Percentiles rank a stretch among this genome's conserved stretches.
These are phyloP conservation scores for Coemansia sp. DNA, from an alignment of 192 early-diverging fungal genomes.

Conservation along the genomic window DNA sequence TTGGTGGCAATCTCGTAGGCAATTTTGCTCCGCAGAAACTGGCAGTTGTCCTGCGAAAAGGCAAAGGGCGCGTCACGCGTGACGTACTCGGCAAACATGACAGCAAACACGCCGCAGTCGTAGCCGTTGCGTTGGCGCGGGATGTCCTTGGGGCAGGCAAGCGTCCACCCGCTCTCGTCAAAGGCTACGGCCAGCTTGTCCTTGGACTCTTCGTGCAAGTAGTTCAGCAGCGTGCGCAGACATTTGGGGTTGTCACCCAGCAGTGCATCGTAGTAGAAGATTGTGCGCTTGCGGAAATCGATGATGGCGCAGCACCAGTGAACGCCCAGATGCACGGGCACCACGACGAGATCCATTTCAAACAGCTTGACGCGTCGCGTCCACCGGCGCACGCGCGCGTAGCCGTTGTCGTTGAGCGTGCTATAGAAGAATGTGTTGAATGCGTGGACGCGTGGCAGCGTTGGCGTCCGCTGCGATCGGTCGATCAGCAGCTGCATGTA, in stretches of 20 bases:
- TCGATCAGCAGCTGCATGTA: constrained; percentile 76
- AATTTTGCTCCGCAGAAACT: constrained; percentile 65
- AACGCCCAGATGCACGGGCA: constrained; percentile 78
- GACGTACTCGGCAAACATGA: constrained; percentile 77
- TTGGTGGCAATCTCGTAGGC: constrained; percentile 67
- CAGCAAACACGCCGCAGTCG: constrained; percentile 95
- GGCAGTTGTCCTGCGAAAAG: constrained; percentile 74
- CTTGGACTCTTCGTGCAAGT: constrained; percentile 64
- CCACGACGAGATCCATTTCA: constrained; percentile 66
- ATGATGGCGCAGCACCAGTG: constrained; percentile 74
- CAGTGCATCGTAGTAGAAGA: constrained; percentile 85
- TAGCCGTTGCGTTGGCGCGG: constrained; percentile 83
- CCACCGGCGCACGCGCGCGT: constrained; percentile 72
- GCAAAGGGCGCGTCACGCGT: constrained; percentile 58
- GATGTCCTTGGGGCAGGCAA: constrained; percentile 64
- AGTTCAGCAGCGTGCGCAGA: constrained; percentile 53
- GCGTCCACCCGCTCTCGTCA: constrained; percentile 64
- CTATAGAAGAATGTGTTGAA: constrained; percentile 93
- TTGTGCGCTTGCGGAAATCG: constrained; percentile 56
- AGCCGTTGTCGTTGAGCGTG: constrained; percentile 65
- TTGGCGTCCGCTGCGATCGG: constrained; percentile 49
- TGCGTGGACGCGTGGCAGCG: constrained; percentile 66
- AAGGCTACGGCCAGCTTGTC: constrained; percentile 68
- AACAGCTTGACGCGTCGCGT: constrained; percentile 70
- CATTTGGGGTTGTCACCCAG: constrained; percentile 57